Conservation (phyloP, 192 early-diverging fungal genomes). For the Podila clonocystis region DNA sequence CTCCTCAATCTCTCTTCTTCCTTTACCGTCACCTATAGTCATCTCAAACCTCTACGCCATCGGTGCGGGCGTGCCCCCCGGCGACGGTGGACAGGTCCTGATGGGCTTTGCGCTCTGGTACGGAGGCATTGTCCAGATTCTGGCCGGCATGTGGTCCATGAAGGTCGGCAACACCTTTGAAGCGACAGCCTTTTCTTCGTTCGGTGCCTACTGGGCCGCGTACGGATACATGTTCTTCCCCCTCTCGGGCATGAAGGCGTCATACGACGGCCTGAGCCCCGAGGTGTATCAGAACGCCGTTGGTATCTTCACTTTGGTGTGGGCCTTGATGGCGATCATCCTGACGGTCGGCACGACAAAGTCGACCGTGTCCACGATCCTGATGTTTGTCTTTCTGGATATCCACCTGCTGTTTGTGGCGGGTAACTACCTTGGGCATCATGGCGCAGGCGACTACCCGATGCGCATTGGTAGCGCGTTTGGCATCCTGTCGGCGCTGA, state of each 20-base stretch:
- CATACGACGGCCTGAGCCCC: constrained; percentile 25
- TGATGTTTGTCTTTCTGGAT: constrained; percentile 68
- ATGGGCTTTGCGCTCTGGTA: constrained; percentile 77
- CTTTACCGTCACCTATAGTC: constrained; percentile 49
- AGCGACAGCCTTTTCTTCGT: constrained; percentile 79
- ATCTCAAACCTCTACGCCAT: constrained; percentile 69
- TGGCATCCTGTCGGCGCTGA: constrained; percentile 29
- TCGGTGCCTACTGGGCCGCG: constrained; percentile 71
- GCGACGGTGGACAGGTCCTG: constrained; percentile 59
- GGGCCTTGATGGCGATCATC: constrained; percentile 37
- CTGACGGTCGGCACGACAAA: constrained; percentile 32
- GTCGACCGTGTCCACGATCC: constrained; percentile 51
- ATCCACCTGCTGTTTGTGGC: constrained; percentile 66
- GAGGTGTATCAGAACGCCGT: constrained; percentile 41
- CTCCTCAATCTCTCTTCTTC: background rate
- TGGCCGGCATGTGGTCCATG: constrained; percentile 91
- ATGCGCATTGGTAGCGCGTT: constrained; percentile 23
- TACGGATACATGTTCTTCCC: constrained; percentile 68
- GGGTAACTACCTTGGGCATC: constrained; percentile 37
- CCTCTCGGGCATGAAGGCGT: constrained; percentile 45
- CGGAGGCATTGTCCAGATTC: constrained; percentile 79
- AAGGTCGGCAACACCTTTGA: constrained; percentile 82
- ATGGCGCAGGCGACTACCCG: background rate
- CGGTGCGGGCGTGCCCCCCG: constrained; percentile 66
- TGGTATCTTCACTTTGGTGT: constrained; percentile 71